Percentiles rank a stretch among this genome's conserved stretches.
phyloP scores from a whole-genome alignment of 148 eudicot species.

The Spergularia marina region DNA sequence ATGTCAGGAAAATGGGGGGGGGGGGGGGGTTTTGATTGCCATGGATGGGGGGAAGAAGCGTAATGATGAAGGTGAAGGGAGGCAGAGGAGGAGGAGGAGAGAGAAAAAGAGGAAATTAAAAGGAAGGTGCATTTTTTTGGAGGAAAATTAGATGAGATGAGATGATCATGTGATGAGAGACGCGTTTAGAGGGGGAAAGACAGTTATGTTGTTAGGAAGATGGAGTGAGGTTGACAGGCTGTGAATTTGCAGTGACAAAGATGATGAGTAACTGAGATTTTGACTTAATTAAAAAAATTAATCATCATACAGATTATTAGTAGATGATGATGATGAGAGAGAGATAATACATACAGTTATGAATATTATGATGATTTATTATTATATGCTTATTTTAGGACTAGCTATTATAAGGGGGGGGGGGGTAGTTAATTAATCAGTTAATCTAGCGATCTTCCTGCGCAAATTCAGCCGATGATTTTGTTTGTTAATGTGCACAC shows the following conservation, averaged over 20 bases:
- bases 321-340: too few species aligned
- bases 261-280: neutral
- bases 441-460: neutral
- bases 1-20: neutral
- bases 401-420: neutral
- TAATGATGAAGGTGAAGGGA: neutral
- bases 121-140: conserved; percentile 1
- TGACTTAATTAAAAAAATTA: neutral
- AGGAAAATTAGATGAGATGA: neutral
- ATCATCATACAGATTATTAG: too few species aligned
- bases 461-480: neutral
- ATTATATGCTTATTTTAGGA: neutral
- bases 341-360: too few species aligned
- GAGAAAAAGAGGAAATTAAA: neutral
- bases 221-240: neutral
- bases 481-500: neutral
- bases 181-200: neutral
- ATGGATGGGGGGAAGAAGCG: neutral
- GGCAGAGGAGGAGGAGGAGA: too few species aligned
- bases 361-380: too few species aligned
- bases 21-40: conserved; percentile 3
- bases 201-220: neutral
- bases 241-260: neutral
- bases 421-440: too few species aligned
- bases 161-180: too few species aligned